Percentiles rank a stretch among this genome's conserved stretches.
Conservation (phyloP, 495 filamentous ascomycete species). For the Trichoderma erinaceum region DNA sequence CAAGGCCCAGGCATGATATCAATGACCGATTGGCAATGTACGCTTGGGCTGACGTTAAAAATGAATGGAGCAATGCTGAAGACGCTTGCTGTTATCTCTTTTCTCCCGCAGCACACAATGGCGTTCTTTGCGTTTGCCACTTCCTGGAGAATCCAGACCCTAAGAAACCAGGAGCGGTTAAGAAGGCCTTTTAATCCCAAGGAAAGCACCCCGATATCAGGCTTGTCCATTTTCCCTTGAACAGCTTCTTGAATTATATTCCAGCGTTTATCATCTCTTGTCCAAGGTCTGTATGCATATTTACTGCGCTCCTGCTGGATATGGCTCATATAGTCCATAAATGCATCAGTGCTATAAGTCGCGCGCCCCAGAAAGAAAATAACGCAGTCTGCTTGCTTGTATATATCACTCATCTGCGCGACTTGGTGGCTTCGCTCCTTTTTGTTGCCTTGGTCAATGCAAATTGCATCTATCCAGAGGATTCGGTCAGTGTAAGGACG, state of each 20-base stretch:
- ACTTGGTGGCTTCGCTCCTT: neutral
- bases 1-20: neutral
- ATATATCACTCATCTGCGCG: neutral
- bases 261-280: neutral
- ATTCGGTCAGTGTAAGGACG: neutral
- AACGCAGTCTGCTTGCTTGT: neutral
- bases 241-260: neutral
- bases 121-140: neutral
- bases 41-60: neutral
- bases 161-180: conserved; percentile 25
- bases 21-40: neutral
- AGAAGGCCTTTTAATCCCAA: neutral
- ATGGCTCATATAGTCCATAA: neutral
- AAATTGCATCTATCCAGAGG: neutral
- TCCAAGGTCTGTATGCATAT: neutral
- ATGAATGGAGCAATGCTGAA: neutral
- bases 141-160: conserved; percentile 38
- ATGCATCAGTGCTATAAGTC: neutral
- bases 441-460: neutral
- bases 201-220: neutral
- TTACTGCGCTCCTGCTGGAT: neutral
- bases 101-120: neutral
- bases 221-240: neutral
- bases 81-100: neutral
- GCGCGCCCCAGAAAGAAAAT: neutral